phyloP scores from a whole-genome alignment of 768 basidiomycete species.

The Mrakia hoshinonis region DNA sequence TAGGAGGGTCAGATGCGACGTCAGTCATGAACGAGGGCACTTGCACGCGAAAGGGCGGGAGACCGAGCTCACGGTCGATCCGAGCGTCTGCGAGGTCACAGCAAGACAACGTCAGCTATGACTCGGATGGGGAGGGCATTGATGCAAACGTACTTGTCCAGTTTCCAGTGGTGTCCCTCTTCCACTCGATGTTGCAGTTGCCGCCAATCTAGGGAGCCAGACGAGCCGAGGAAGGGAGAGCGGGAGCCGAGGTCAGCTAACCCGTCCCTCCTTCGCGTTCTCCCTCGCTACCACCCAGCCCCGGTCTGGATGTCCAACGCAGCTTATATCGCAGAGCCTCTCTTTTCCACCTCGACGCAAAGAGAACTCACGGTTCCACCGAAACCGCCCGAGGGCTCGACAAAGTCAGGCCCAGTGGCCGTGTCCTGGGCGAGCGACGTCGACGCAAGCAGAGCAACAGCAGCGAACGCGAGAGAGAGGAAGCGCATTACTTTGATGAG shows the following conservation, averaged over 20 bases:
- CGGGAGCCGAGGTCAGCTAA: background rate
- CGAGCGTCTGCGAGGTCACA: background rate
- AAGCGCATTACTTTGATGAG: background rate
- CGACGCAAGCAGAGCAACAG: background rate
- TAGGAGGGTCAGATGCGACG: background rate
- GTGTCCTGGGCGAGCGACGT: background rate
- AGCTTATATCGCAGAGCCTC: too few species aligned
- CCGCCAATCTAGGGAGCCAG: background rate
- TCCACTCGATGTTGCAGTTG: background rate
- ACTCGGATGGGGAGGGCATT: background rate
- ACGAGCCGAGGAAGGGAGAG: background rate
- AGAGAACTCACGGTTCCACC: background rate
- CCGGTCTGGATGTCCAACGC: too few species aligned
- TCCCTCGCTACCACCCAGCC: background rate
- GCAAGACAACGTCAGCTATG: background rate
- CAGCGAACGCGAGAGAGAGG: background rate
- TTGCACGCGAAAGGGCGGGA: background rate
- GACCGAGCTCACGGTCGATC: background rate
- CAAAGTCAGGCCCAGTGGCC: background rate
- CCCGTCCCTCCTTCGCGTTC: background rate
- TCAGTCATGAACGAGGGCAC: background rate
- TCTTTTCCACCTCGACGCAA: background rate
- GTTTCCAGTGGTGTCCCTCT: background rate
- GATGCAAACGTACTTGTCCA: constrained; percentile 9
- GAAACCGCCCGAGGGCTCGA: background rate